A percentile compares a stretch with the other conserved stretches of the same genome.
Evolutionary conservation across 768 basidiomycete species (phyloP).

Genomic region (Lactarius sp.): DNA sequence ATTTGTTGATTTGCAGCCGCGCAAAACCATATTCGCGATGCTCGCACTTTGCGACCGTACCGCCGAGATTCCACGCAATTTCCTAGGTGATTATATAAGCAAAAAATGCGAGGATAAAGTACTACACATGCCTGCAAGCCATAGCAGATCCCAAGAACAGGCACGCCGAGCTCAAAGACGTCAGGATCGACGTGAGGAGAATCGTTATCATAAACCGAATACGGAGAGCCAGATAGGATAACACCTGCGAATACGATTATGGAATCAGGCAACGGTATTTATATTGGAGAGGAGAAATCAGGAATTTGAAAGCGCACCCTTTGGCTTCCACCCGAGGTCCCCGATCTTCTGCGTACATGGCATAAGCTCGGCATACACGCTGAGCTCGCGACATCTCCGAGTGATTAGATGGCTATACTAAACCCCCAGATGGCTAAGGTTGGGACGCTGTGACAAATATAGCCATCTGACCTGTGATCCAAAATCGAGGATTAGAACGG

Average conservation of each 20-base stretch:
- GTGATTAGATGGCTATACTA: constrained; percentile 98
- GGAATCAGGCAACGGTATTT: background rate
- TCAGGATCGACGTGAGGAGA: constrained; percentile 93
- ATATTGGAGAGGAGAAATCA: background rate
- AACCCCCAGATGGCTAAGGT: constrained; percentile 20
- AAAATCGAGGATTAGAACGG: constrained; percentile 94
- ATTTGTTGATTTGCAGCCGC: constrained; percentile 64
- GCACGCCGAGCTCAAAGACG: constrained; percentile 82
- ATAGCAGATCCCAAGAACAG: constrained; percentile 96
- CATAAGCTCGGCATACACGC: constrained; percentile 96
- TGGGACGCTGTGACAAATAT: background rate
- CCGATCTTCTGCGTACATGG: constrained; percentile 90
- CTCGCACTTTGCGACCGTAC: constrained; percentile 77
- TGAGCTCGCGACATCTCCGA: constrained; percentile 93
- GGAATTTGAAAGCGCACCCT: constrained; percentile 50
- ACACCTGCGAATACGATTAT: constrained; percentile 51
- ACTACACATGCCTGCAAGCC: constrained; percentile 71
- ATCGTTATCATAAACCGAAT: constrained; percentile 91
- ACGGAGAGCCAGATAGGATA: constrained; percentile 96
- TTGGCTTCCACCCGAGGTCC: constrained; percentile 89
- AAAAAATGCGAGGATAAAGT: background rate
- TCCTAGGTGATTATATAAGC: constrained; percentile 49
- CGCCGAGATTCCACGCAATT: constrained; percentile 84
- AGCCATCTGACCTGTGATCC: constrained; percentile 75
- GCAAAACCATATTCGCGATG: constrained; percentile 97